phyloP scores from a whole-genome alignment of 2,329 filamentous ascomycete species.

The Diaporthe ampelina region DNA sequence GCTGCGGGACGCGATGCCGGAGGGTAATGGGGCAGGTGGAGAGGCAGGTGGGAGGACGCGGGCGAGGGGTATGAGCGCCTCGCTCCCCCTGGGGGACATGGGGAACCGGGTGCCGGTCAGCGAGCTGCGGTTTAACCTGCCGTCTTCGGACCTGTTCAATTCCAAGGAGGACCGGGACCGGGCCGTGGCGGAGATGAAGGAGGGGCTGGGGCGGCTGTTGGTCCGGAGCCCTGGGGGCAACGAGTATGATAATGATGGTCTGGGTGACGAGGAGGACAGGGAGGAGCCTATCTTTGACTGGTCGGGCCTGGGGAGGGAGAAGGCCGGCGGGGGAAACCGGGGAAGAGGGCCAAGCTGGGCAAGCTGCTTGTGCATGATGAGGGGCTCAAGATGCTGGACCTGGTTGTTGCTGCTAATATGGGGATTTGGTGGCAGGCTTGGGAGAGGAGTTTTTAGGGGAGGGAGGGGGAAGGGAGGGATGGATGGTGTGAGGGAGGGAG shows the following conservation, averaged over 20 bases:
- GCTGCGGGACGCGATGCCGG: constrained; percentile 43
- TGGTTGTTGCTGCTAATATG: constrained; percentile 91
- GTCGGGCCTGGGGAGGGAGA: constrained; percentile 80
- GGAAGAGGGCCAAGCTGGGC: constrained; percentile 90
- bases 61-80: constrained; percentile 47
- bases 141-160: constrained; percentile 66
- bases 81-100: constrained; percentile 23
- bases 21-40: constrained; percentile 39
- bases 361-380: constrained; percentile 93
- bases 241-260: constrained; percentile 56
- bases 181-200: constrained; percentile 46
- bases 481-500: too few relatives aligned
- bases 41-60: constrained; percentile 49
- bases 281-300: constrained; percentile 72
- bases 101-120: constrained; percentile 68
- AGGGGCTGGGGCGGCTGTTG: constrained; percentile 58
- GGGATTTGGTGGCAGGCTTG: constrained; percentile 95
- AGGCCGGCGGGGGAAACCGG: constrained; percentile 86
- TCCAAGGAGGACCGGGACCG: constrained; percentile 53
- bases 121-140: constrained; percentile 92
- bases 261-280: constrained; percentile 59
- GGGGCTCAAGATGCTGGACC: constrained; percentile 94
- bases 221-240: constrained; percentile 43
- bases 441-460: constrained; percentile 64
- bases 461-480: too few relatives aligned